Percentiles rank a stretch among this genome's conserved stretches.
Evolutionary conservation across 306 rosid genomes (phyloP).

Genomic region (Oemleria cerasiformis): DNA sequence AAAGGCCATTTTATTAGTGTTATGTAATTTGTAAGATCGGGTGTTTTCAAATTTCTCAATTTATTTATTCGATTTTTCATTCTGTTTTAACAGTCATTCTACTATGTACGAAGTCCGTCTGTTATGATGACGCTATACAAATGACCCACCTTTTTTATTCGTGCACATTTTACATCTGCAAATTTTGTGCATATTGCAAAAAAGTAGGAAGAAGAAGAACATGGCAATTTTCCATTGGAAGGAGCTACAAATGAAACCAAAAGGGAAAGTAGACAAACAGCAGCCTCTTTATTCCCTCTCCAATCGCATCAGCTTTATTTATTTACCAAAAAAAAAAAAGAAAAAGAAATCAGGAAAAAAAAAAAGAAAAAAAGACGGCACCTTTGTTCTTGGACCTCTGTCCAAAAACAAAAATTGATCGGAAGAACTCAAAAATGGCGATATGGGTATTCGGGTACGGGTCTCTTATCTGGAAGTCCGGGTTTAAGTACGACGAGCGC

Average conservation of each 20-base stretch:
- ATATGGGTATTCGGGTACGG: slow-evolving; percentile 97
- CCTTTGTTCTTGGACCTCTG: no score
- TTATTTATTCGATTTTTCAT: no score
- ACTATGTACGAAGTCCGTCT: no score
- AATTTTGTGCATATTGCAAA: background rate
- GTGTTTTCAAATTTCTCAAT: no score
- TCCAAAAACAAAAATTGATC: background rate
- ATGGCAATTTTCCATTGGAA: background rate
- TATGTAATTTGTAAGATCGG: no score
- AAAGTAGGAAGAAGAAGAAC: no score
- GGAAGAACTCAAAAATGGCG: slow-evolving; percentile 33
- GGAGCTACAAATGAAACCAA: background rate
- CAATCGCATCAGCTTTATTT: background rate
- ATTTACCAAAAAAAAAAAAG: background rate
- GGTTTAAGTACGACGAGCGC: slow-evolving; percentile 66
- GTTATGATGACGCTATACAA: no score
- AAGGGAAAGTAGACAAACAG: background rate
- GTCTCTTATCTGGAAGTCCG: slow-evolving; percentile 74
- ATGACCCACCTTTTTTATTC: background rate
- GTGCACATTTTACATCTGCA: background rate
- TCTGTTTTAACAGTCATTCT: no score
- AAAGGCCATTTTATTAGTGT: no score
- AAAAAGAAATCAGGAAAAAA: background rate
- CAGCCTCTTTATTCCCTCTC: background rate
- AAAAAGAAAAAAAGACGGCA: no score